These are phyloP conservation scores for Solanum arcanum DNA, from an alignment of 257 asterid species.

Conservation along the genomic window DNA sequence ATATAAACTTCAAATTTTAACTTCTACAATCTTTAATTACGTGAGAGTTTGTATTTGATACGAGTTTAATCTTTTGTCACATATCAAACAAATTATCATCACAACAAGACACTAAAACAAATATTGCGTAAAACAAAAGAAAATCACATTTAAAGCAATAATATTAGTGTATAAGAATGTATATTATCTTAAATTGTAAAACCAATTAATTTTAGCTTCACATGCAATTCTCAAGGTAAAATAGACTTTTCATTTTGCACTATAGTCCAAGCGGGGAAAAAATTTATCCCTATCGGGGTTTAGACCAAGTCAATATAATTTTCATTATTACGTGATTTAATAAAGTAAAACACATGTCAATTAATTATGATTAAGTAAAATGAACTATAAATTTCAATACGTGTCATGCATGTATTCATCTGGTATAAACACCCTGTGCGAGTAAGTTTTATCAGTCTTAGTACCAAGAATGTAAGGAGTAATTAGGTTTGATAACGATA, in stretches of 20 bases:
- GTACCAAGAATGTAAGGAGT: background rate
- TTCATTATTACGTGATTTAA: no score
- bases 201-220: background rate
- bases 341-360: no score
- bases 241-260: background rate
- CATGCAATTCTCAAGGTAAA: background rate
- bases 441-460: no score
- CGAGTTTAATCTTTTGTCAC: background rate
- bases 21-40: background rate
- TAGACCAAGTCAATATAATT: no score
- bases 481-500: background rate
- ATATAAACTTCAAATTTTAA: background rate
- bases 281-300: fast-evolving
- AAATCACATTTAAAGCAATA: background rate
- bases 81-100: background rate
- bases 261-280: no score
- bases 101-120: background rate
- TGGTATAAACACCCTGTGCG: fast-evolving
- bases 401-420: no score
- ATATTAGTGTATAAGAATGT: background rate
- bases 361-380: no score
- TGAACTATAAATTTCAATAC: no score
- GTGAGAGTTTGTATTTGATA: background rate
- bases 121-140: background rate
- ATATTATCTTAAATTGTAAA: background rate